Base-by-base conservation (phyloP, 2,329 filamentous ascomycete genomes). In the Fusarium nygamai region DNA sequence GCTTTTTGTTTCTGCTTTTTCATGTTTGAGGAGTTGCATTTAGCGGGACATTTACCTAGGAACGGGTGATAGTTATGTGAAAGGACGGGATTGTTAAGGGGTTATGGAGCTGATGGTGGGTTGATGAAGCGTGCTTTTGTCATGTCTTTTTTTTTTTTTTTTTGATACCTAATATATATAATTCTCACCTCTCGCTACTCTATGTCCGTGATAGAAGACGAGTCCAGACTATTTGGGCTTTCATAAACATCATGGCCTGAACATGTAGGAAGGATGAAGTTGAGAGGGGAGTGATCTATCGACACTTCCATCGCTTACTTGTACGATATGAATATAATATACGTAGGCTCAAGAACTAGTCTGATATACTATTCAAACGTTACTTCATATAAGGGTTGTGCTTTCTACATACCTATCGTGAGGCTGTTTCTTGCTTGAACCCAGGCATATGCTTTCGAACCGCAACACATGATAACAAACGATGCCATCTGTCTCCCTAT, bases 91-190 rank as follows among this genome's bases (percentile, higher is more conserved):
- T n/a, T 43, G 48, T 24, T 31, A 34, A 34, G 22, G 44, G 46
- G 61, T 43, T 50, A 70, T 31, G 61, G 47, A 59, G 71, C 46
- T 41, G 59, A 34, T 47, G 61, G 59, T 14, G 61, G 71, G 38
- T 27, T 59, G 71, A 68, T 50, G 50, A 57, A 63, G 53, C 43
- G 60, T 57, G 44, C 29, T n/a, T 71, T 43, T 66, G 27, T 46
- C 67, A 29, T 64, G 38, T 72, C 61, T n/a, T n/a, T n/a, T n/a
- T n/a, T n/a, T n/a, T 12, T 67, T 74, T 61, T 61, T 65, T 16
- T 22, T 59, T 60, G 67, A 74, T 65, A 74, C 56, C 56, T 74
- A 74, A 74, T 74, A 62, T 41, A 74, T 59, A 61, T 74, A 74
- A 74, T 74, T 65, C 71, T 72, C 71, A 47, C 48, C 67, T 72